These are phyloP conservation scores for Pseudogymnoascus sp. DNA, from an alignment of 2,329 filamentous ascomycete genomes.

Conservation along the genomic window DNA sequence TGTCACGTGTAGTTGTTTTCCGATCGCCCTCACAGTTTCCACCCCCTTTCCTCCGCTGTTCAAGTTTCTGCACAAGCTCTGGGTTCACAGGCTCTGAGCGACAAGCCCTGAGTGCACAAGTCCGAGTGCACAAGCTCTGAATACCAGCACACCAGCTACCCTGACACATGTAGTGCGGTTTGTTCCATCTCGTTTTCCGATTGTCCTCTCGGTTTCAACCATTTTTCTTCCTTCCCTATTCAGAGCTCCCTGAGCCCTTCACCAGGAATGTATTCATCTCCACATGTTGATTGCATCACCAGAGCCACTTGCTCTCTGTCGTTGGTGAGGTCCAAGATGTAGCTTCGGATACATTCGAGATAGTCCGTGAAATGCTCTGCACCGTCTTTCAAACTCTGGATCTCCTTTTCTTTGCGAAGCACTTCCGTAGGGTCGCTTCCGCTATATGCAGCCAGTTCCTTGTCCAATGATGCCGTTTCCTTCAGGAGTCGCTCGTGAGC, in stretches of 20 bases:
- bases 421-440: constrained; percentile 27
- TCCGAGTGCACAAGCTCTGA: background rate
- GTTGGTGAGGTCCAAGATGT: constrained; percentile 19
- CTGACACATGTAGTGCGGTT: background rate
- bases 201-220: background rate
- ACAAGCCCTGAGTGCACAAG: background rate
- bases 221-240: background rate
- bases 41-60: background rate
- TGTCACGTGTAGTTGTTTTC: background rate
- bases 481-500: constrained; percentile 21
- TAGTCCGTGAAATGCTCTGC: constrained; percentile 28
- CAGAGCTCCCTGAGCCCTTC: constrained; percentile 37
- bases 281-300: constrained; percentile 36
- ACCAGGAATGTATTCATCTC: constrained; percentile 41
- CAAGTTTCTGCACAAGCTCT: constrained; percentile 24
- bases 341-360: constrained; percentile 26
- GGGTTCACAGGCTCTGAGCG: background rate
- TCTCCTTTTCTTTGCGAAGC: constrained; percentile 23
- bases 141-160: background rate
- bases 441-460: constrained; percentile 25
- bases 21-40: background rate
- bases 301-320: constrained; percentile 31
- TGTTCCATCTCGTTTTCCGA: background rate
- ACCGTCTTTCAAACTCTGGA: constrained; percentile 22
- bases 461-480: constrained; percentile 25